Base-by-base conservation (phyloP, 345 rosid species). In the Dovyalis caffra region DNA sequence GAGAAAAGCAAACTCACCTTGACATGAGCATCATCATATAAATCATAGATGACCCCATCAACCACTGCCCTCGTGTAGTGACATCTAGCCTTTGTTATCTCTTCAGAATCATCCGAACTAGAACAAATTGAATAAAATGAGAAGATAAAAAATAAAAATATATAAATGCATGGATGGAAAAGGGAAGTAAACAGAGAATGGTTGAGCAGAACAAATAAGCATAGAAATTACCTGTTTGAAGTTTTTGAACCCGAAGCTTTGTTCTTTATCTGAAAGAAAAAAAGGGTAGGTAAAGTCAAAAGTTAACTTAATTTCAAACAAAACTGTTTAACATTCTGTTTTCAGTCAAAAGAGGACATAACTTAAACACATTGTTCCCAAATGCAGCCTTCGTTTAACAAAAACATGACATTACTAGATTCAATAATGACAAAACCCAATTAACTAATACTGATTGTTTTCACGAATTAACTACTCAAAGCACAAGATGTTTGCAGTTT, bases 11-110 rank as follows among this genome's bases (percentile, higher is more conserved):
- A 29, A 78, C 81, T 83, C 43, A 86, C 97, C 62, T 89, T 51
- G 18, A 94, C 97, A 73, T 85, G 74, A 6, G 94, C 97, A 80
- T 88, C 86, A 38, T 91, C 92, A 25, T 82, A 61, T 38, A 94
- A 88, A 53, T 83, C 62, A 65, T 79, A 90, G 0, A 51, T 25
- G 10, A 68, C 9, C 32, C 89, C 86, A 75, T 90, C 97, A 21
- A 91, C 89, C 28, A 76, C 40, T 0, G 91, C 95, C 49, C 62
- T 62, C 0, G 28, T 66, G 25, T 73, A 91, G 56, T 94, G 96
- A 67, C 79, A n/a, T 20, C 77, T 77, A 3, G 92, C 92, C 32
- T 29, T 85, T 43, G 85, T 71, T 1, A 79, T n/a, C 38, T 79
- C 84, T 11, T 84, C 86, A 6, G 49, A 29, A 35, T 80, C 84